phyloP scores from a whole-genome alignment of 2,329 filamentous ascomycete species.

The Aspergillus quadricinctus region DNA sequence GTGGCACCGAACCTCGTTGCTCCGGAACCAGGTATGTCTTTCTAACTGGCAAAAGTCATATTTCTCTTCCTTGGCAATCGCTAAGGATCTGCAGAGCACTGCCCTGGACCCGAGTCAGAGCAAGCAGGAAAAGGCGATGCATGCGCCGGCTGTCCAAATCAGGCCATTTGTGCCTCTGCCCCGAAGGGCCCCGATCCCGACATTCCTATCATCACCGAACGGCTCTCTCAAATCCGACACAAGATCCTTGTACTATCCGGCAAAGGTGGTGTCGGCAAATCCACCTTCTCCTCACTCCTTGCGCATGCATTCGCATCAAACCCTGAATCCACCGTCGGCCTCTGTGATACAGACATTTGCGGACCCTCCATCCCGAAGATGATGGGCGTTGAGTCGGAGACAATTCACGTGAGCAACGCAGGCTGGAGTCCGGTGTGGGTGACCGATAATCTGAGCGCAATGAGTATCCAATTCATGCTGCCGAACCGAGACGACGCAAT shows the following conservation, averaged over 20 bases:
- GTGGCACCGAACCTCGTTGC: slow-evolving; percentile 80
- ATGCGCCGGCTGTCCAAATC: slow-evolving; percentile 93
- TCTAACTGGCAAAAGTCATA: neutral
- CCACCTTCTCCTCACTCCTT: slow-evolving; percentile 83
- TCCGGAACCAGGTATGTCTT: slow-evolving; percentile 68
- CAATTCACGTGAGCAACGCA: slow-evolving; percentile 80
- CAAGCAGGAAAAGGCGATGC: slow-evolving; percentile 65
- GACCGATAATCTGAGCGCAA: slow-evolving; percentile 85
- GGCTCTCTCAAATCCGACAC: slow-evolving; percentile 76
- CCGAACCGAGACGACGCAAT: slow-evolving; percentile 90
- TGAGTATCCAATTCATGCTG: slow-evolving; percentile 98
- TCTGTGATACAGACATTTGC: slow-evolving; percentile 98
- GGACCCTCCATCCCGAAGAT: slow-evolving; percentile 96
- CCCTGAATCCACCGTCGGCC: slow-evolving; percentile 72
- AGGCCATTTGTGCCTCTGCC: slow-evolving; percentile 87
- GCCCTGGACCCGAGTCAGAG: slow-evolving; percentile 67
- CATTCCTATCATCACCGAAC: slow-evolving; percentile 78
- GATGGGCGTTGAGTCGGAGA: slow-evolving; percentile 94
- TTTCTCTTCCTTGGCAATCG: neutral
- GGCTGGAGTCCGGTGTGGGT: slow-evolving; percentile 98
- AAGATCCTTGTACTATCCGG: slow-evolving; percentile 91
- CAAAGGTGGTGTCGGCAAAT: slow-evolving; percentile 96
- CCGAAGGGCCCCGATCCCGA: slow-evolving; percentile 96
- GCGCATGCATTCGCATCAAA: slow-evolving; percentile 85
- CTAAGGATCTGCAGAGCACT: slow-evolving; percentile 62